These are phyloP conservation scores for Eimeria zaria DNA, from an alignment of 169 alveolate species.

Conservation along the genomic window DNA sequence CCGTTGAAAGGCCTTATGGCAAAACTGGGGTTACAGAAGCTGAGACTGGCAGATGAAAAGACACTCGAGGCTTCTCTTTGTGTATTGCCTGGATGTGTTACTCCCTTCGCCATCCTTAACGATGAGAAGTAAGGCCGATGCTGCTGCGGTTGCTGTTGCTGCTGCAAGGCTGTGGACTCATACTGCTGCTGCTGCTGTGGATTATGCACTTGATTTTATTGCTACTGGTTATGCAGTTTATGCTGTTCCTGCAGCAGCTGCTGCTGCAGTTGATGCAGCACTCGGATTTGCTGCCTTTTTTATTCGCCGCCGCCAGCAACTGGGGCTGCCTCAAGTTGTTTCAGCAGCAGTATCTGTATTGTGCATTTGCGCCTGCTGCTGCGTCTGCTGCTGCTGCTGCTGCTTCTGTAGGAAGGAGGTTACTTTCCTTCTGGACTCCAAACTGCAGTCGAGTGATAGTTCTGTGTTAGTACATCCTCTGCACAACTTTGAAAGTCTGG, in stretches of 20 bases:
- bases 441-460: background rate
- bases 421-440: constrained; percentile 46
- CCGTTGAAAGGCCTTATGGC: constrained; percentile 88
- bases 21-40: constrained; percentile 88
- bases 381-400: background rate
- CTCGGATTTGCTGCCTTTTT: no score
- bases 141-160: background rate
- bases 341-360: background rate
- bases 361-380: background rate
- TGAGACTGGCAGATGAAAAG: constrained; percentile 91
- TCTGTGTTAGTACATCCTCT: constrained; percentile 73
- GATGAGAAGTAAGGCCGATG: constrained; percentile 88
- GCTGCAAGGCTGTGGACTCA: background rate
- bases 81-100: constrained; percentile 89
- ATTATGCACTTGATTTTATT: no score
- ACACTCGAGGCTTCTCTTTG: constrained; percentile 87
- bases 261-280: background rate
- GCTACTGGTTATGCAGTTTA: background rate
- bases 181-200: constrained; percentile 2
- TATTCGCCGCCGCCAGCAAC: no score
- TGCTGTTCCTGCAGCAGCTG: background rate
- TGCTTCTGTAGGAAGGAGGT: constrained; percentile 70
- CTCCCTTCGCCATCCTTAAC: constrained; percentile 91
- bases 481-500: constrained; percentile 62
- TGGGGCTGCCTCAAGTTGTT: background rate